Evolutionary conservation across 176 grass and related monocot species (phyloP).

Genomic region (Metroxylon sagu): DNA sequence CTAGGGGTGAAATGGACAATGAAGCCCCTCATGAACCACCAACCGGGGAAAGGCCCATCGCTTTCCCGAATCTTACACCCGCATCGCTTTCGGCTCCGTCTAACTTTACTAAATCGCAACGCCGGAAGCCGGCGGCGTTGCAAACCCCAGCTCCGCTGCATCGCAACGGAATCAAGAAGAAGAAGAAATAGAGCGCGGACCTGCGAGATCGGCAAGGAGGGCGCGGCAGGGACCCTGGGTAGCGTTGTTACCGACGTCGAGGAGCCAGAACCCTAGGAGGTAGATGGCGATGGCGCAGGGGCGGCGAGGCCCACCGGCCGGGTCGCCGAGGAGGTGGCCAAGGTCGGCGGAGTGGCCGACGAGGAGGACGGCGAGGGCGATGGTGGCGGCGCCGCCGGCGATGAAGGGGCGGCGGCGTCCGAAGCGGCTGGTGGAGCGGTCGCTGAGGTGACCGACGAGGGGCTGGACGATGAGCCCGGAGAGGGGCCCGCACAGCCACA

Average conservation of each 20-base stretch:
- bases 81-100: too few species aligned
- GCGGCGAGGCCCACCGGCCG: slow-evolving; percentile 1
- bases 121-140: too few species aligned
- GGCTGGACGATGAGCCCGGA: slow-evolving; percentile 77
- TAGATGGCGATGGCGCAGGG: slow-evolving; percentile 56
- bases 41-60: too few species aligned
- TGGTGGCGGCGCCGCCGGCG: slow-evolving; percentile 39
- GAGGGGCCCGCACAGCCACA: slow-evolving; percentile 82
- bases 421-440: slow-evolving; percentile 38
- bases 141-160: too few species aligned
- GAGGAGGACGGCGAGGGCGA: slow-evolving; percentile 31
- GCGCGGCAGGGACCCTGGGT: slow-evolving; percentile 77
- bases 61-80: too few species aligned
- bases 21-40: too few species aligned
- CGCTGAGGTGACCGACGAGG: slow-evolving; percentile 60
- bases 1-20: too few species aligned
- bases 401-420: slow-evolving; percentile 64
- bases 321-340: slow-evolving; percentile 51
- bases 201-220: slow-evolving; percentile 81
- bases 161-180: not conserved
- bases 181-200: slow-evolving; percentile 11
- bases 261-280: slow-evolving; percentile 74
- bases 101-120: too few species aligned
- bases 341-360: slow-evolving; percentile 65
- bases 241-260: slow-evolving; percentile 78